A percentile compares a stretch with the other conserved stretches of the same genome.
Conservation (phyloP, 495 filamentous ascomycete genomes). For the Tuber aestivum region DNA sequence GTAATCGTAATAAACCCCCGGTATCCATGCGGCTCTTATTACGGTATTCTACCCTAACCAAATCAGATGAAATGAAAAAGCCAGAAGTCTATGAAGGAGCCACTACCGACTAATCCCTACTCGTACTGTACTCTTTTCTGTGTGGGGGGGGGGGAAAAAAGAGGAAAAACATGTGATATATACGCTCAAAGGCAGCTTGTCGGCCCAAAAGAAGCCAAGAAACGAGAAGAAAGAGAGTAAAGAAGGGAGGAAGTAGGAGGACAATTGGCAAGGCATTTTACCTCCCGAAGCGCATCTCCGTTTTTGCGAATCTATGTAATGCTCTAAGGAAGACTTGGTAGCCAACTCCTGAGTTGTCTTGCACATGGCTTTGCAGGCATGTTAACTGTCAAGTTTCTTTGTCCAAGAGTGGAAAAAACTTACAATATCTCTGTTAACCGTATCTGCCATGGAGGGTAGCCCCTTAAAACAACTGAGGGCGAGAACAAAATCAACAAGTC, state of each 20-base stretch:
- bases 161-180: background rate
- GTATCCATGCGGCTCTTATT: background rate
- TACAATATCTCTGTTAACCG: constrained; percentile 85
- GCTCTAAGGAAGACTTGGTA: constrained; percentile 89
- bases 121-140: background rate
- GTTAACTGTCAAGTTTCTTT: constrained; percentile 1
- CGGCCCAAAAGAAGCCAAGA: background rate
- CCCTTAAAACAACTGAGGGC: constrained; percentile 70
- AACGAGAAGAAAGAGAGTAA: background rate
- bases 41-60: background rate
- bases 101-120: background rate
- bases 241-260: background rate
- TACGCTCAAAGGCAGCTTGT: background rate
- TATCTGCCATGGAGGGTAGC: constrained; percentile 95
- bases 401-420: constrained; percentile 24
- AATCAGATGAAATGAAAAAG: background rate
- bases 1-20: background rate
- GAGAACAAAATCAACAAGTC: constrained; percentile 84
- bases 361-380: constrained; percentile 48
- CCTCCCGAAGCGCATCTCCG: constrained; percentile 81
- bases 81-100: background rate
- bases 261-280: constrained; percentile 44
- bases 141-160: background rate
- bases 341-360: constrained; percentile 69
- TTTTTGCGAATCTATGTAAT: constrained; percentile 74